Evolutionary conservation across 768 basidiomycete species (phyloP), one percentile per base, ranked within the genome.

Genomic region (Hygrophorus russula): DNA sequence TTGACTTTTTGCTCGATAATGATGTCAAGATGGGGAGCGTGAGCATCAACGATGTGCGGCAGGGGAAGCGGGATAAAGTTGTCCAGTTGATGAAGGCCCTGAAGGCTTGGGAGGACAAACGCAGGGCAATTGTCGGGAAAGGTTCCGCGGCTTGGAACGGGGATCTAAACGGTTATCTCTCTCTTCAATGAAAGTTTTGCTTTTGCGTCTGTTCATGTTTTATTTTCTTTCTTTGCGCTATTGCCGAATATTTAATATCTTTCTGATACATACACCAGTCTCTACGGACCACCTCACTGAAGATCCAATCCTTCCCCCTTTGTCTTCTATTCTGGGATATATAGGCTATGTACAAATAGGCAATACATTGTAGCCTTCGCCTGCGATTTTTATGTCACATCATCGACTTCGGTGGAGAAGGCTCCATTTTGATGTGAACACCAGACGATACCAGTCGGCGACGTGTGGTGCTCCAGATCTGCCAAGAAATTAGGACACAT

Each of bases 1-100:
- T 96, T 62, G 93, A 97, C 62, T 92, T 89, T 62, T 62, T 96
- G 44, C 72, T 97, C 37, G 90, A 93, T 53, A 88, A 90, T 47
- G 91, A 91, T 39, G 80, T 93, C 45, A 83, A 84, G 63, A 87
- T 94, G 69, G 92, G 86, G 7, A 77, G 80, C 48, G 82, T 97
- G 27, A 91, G 86, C 53, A 93, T 96, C 63, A 94, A 94, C 56
- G 94, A 98, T 61, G 71, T 98, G 28, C 71, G 88, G 40, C 75
- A 78, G 48, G 88, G 86, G 24, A 87, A 83, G 57, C 68, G 78
- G 38, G 81, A 84, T 36, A 92, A 88, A 66, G 76, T 94, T 47
- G 52, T 82, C 3, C 82, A 90, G 58, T 64, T 98, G 28, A 58
- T 97, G 53, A 77, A 70, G 51, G 82, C 84, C 30, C 57, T 91